Conservation (phyloP, 2,329 filamentous ascomycete genomes). For the Fusarium begoniae region DNA sequence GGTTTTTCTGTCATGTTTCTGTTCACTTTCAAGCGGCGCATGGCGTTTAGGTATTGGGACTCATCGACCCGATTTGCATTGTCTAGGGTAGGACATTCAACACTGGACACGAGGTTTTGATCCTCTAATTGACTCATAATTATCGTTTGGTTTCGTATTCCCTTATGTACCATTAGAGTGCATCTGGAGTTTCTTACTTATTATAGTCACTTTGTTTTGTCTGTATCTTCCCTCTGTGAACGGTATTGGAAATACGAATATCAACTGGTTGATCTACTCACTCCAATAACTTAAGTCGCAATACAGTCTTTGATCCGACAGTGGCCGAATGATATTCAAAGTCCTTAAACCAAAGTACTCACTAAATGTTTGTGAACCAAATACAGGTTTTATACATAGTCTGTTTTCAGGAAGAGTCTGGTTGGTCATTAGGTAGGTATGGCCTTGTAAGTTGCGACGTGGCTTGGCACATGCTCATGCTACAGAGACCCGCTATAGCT, state of each 20-base stretch:
- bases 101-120: not conserved
- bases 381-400: not conserved
- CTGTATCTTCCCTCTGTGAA: not conserved
- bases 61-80: not conserved
- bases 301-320: not conserved
- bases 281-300: not conserved
- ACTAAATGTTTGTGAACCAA: not conserved
- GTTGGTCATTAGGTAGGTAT: not conserved
- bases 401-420: not conserved
- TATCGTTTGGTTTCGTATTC: not conserved
- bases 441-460: constrained; percentile 24
- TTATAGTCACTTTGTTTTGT: too few species aligned
- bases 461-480: constrained; percentile 42
- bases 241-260: too few species aligned
- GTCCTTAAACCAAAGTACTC: not conserved
- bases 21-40: not conserved
- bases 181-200: not conserved
- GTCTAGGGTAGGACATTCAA: constrained; percentile 21
- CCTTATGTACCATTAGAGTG: fast-evolving
- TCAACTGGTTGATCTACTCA: too few species aligned
- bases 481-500: constrained; percentile 35
- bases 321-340: too few species aligned
- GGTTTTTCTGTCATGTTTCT: not conserved
- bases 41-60: constrained; percentile 13
- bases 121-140: not conserved